Conservation (phyloP, 805 yeast genomes). For the Blastobotrys americana region DNA sequence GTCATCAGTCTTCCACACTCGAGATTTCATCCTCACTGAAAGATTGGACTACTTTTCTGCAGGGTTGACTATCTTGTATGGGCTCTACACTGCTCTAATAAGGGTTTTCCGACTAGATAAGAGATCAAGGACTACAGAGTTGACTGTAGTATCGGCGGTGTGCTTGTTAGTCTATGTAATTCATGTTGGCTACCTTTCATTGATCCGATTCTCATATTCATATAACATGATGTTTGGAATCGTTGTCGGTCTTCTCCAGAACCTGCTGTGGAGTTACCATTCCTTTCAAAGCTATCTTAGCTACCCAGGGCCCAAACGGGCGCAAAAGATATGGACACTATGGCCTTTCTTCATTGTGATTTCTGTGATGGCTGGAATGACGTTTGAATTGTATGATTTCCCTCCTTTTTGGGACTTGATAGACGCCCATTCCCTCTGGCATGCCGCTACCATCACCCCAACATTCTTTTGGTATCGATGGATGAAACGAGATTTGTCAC, state of each 20-base stretch:
- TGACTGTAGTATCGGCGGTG: slow-evolving; percentile 34
- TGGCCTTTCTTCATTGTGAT: slow-evolving; percentile 48
- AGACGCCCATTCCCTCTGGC: slow-evolving; percentile 96
- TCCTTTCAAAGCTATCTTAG: slow-evolving; percentile 24
- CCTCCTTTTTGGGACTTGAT: slow-evolving; percentile 60
- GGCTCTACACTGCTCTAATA: slow-evolving; percentile 60
- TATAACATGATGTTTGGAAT: slow-evolving; percentile 93
- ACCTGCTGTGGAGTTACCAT: slow-evolving; percentile 43
- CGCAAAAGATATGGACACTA: slow-evolving; percentile 34
- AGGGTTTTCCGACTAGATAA: slow-evolving; percentile 56
- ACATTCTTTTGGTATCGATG: slow-evolving; percentile 63
- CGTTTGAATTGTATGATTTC: slow-evolving; percentile 87
- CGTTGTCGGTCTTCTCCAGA: slow-evolving; percentile 67
- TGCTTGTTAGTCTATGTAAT: slow-evolving; percentile 47
- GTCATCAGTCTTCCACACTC: slow-evolving; percentile 78
- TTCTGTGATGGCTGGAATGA: slow-evolving; percentile 64
- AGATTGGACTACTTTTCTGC: slow-evolving; percentile 88
- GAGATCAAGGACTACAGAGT: slow-evolving; percentile 22
- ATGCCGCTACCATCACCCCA: slow-evolving; percentile 78
- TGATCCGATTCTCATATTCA: slow-evolving; percentile 77
- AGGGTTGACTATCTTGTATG: slow-evolving; percentile 75
- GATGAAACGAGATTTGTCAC: slow-evolving; percentile 30
- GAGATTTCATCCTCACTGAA: slow-evolving; percentile 77
- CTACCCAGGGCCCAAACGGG: neutral
- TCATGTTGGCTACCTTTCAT: slow-evolving; percentile 59